phyloP scores from a whole-genome alignment of 306 rosid genomes.

The Heteromeles arbutifolia region DNA sequence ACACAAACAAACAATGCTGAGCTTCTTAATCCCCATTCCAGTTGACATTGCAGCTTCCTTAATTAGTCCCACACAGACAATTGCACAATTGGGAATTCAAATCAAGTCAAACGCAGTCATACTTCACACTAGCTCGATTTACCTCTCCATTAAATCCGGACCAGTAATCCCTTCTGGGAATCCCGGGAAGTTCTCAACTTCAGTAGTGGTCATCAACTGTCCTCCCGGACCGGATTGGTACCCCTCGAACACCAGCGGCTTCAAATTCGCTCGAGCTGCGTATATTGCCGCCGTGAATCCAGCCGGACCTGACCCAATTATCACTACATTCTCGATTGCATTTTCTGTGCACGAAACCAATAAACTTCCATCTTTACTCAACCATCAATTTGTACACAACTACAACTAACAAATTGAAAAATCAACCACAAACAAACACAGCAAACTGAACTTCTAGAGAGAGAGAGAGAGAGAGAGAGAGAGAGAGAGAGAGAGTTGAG shows the following conservation, averaged over 20 bases:
- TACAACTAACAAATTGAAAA: neutral
- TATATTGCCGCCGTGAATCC: slow-evolving; percentile 94
- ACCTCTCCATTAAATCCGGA: slow-evolving; percentile 98
- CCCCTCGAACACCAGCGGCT: slow-evolving; percentile 91
- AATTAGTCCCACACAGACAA: neutral
- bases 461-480: neutral
- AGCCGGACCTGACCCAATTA: slow-evolving; percentile 92
- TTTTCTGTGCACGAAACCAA: slow-evolving; percentile 29
- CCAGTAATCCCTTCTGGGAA: slow-evolving; percentile 92
- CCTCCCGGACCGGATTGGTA: slow-evolving; percentile 94
- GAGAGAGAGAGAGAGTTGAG: neutral
- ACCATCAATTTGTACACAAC: neutral
- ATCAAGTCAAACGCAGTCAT: neutral
- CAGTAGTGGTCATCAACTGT: slow-evolving; percentile 94
- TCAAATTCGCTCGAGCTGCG: slow-evolving; percentile 92
- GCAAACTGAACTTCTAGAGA: neutral
- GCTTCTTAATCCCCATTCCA: neutral
- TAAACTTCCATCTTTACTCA: neutral
- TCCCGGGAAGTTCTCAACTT: slow-evolving; percentile 95
- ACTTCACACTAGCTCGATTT: neutral
- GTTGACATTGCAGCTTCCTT: neutral
- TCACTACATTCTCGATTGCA: slow-evolving; percentile 75
- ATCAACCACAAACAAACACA: neutral
- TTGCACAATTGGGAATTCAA: neutral
- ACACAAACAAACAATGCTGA: slow-evolving; percentile 8